Evolutionary conservation across 2,329 filamentous ascomycete genomes (phyloP), one percentile per base, ranked within the genome.

Genomic region (Tolypocladium ovalisporum): DNA sequence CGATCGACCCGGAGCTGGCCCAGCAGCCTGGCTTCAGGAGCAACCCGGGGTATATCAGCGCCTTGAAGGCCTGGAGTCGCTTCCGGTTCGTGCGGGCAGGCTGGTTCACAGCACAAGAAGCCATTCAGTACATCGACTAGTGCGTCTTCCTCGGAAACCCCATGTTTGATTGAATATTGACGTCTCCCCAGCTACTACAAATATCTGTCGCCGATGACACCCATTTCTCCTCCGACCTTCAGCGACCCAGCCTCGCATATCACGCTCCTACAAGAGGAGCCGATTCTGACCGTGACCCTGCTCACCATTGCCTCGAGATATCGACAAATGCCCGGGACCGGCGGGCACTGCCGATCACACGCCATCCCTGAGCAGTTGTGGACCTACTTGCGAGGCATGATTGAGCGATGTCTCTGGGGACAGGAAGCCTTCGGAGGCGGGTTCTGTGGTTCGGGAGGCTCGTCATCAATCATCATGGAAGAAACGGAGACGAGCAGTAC

Each of bases 21-120:
- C 73, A 76, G 61, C 65, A 75, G 62, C 65, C 77, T 44, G 72
- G 76, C 58, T 64, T 76, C 60, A 70, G 76, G 60, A 63, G 74
- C 54, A 77, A 83, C 60, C 75, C 79, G 35, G 79, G 84, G 54
- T 86, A 86, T 63, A 75, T 81, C 47, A 83, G 88, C 58, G 92
- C 92, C 0, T 75, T 96, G 59, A 86, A 84, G 65, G 88, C 90
- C n/a, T 99, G 94, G 94, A 85, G 87, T 2, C 81, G 90, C 61
- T 92, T 97, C 70, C 86, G 92, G 49, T 97, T 97, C 68, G 93
- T 97, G n/a, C 86, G 91, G 56, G 91, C 91, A 10, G 94, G 94
- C 12, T 97, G 93, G 93, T 94, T 99, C 70, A 96, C 91, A 0
- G 89, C 93, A 0, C 85, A 89, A 62, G 94, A 99, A 72, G 93